phyloP scores from a whole-genome alignment of 2,329 filamentous ascomycete genomes.

The Chaetothyriales sp. region DNA sequence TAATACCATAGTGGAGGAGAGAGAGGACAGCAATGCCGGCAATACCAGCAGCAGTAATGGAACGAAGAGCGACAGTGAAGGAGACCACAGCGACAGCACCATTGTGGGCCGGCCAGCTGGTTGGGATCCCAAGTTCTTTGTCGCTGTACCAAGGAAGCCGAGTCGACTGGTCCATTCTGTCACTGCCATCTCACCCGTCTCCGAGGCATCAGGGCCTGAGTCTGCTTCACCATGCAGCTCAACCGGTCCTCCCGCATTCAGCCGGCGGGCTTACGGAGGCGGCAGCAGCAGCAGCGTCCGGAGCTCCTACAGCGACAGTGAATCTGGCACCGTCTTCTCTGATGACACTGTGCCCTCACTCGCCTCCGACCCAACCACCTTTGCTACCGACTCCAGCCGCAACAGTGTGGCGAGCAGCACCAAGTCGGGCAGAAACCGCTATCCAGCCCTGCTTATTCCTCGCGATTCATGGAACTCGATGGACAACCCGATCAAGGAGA shows the following conservation, averaged over 20 bases:
- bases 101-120: slow-evolving; percentile 19
- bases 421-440: slow-evolving; percentile 32
- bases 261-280: slow-evolving; percentile 42
- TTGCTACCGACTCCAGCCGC: slow-evolving; percentile 28
- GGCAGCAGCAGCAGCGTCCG: slow-evolving; percentile 64
- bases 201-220: neutral
- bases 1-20: slow-evolving; percentile 52
- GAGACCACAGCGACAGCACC: slow-evolving; percentile 26
- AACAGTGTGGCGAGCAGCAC: slow-evolving; percentile 22
- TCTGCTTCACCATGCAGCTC: slow-evolving; percentile 10
- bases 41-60: slow-evolving; percentile 20
- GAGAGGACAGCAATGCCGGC: slow-evolving; percentile 19
- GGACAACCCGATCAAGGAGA: slow-evolving; percentile 31
- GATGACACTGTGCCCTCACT: slow-evolving; percentile 28
- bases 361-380: slow-evolving; percentile 37
- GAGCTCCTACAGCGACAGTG: slow-evolving; percentile 73
- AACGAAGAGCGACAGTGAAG: slow-evolving; percentile 15
- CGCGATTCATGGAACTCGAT: slow-evolving; percentile 43
- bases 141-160: slow-evolving; percentile 8
- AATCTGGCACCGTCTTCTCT: slow-evolving; percentile 51
- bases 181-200: slow-evolving; percentile 15
- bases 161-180: slow-evolving; percentile 9
- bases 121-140: slow-evolving; percentile 18
- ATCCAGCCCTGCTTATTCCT: slow-evolving; percentile 45
- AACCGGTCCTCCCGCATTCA: slow-evolving; percentile 34